phyloP scores from a whole-genome alignment of 2,329 filamentous ascomycete genomes.

The Sclerotinia nivalis region DNA sequence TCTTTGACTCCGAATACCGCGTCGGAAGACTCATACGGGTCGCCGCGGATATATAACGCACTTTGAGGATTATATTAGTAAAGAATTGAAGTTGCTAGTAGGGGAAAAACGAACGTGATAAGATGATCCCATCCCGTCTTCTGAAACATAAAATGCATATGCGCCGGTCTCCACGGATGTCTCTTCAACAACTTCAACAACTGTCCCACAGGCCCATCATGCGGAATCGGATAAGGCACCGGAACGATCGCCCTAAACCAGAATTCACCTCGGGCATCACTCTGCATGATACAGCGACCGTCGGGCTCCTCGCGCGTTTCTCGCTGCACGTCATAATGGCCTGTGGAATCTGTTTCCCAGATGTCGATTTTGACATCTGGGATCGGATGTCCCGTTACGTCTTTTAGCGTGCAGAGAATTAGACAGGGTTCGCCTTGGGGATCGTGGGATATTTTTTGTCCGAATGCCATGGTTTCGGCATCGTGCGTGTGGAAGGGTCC shows the following conservation, averaged over 20 bases:
- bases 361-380: slow-evolving; percentile 71
- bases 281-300: slow-evolving; percentile 69
- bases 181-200: slow-evolving; percentile 64
- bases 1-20: slow-evolving; percentile 89
- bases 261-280: slow-evolving; percentile 71
- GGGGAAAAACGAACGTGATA: slow-evolving; percentile 66
- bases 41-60: slow-evolving; percentile 73
- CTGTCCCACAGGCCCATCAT: slow-evolving; percentile 80
- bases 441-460: slow-evolving; percentile 66
- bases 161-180: slow-evolving; percentile 75
- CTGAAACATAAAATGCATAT: slow-evolving; percentile 89
- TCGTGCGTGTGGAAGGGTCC: slow-evolving; percentile 85
- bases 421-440: slow-evolving; percentile 68
- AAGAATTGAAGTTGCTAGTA: neutral
- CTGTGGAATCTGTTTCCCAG: slow-evolving; percentile 82
- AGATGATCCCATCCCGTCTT: slow-evolving; percentile 76
- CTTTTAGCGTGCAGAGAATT: slow-evolving; percentile 70
- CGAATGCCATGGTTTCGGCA: slow-evolving; percentile 58
- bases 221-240: slow-evolving; percentile 81
- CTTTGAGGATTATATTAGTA: slow-evolving; percentile 44
- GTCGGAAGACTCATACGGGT: slow-evolving; percentile 79
- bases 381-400: slow-evolving; percentile 63
- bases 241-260: slow-evolving; percentile 86
- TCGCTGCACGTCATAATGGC: slow-evolving; percentile 81
- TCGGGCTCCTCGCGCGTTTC: slow-evolving; percentile 63